phyloP scores from a whole-genome alignment of 2,329 filamentous ascomycete genomes.

The Incumbomyces lentus region DNA sequence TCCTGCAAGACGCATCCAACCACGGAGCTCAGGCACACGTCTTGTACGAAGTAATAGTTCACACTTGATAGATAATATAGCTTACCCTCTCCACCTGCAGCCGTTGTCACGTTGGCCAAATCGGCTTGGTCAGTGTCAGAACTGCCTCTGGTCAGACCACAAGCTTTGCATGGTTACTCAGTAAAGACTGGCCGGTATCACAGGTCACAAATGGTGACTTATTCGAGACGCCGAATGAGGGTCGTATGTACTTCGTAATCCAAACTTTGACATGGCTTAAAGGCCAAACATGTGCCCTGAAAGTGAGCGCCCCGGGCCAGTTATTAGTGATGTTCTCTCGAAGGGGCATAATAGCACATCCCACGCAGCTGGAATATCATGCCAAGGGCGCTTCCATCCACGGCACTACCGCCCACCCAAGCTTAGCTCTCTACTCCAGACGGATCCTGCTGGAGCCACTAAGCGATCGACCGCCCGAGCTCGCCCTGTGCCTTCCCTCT shows the following conservation, averaged over 20 bases:
- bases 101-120: too few species aligned
- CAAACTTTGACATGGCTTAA: neutral
- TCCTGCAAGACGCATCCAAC: too few species aligned
- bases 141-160: too few species aligned
- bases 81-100: too few species aligned
- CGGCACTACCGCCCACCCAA: neutral
- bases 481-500: neutral
- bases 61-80: too few species aligned
- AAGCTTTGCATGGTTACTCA: neutral
- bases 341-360: neutral
- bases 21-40: too few species aligned
- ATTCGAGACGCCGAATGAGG: neutral
- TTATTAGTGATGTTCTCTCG: neutral
- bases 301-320: too few species aligned
- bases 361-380: neutral
- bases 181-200: neutral
- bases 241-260: too few species aligned
- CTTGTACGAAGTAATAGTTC: too few species aligned
- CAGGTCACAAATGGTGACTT: neutral
- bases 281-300: neutral
- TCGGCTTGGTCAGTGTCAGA: too few species aligned
- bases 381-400: slow-evolving; percentile 5
- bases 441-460: neutral
- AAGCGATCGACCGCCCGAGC: neutral
- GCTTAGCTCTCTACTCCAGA: neutral